Percentiles rank a stretch among this genome's conserved stretches.
Evolutionary conservation across 305 asterid species (phyloP).

Genomic region (Andrographis paniculata): DNA sequence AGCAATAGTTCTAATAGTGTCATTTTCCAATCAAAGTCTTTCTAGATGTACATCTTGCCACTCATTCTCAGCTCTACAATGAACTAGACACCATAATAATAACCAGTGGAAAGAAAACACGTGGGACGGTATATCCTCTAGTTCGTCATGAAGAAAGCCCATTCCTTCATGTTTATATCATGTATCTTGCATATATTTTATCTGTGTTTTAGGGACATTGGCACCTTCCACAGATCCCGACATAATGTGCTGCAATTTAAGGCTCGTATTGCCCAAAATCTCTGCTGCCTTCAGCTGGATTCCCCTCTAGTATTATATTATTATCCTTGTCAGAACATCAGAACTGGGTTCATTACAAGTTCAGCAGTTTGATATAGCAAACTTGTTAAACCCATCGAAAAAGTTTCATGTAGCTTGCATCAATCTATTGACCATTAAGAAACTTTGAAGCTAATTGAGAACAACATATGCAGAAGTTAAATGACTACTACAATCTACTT

Average conservation of each 20-base stretch:
- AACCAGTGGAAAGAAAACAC: slow-evolving; percentile 36
- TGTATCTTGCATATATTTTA: slow-evolving; percentile 18
- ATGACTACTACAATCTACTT: background rate
- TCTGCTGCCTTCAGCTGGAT: slow-evolving; percentile 18
- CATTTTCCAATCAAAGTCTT: slow-evolving; percentile 27
- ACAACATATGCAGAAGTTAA: background rate
- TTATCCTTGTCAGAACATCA: background rate
- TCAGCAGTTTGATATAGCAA: too few relatives aligned
- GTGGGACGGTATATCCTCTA: slow-evolving; percentile 36
- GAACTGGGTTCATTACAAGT: background rate
- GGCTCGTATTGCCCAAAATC: slow-evolving; percentile 18
- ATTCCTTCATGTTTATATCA: slow-evolving; percentile 46
- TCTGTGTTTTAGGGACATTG: slow-evolving; percentile 24
- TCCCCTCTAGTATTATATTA: slow-evolving; percentile 10
- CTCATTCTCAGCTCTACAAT: slow-evolving; percentile 20
- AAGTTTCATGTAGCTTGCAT: slow-evolving; percentile 1
- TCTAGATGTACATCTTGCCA: background rate
- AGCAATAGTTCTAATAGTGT: slow-evolving; percentile 30
- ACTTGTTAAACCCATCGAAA: background rate
- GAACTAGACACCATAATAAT: slow-evolving; percentile 2
- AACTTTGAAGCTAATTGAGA: background rate
- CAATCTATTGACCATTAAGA: background rate
- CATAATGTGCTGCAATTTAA: slow-evolving; percentile 24
- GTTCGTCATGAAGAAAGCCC: slow-evolving; percentile 32
- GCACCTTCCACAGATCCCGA: slow-evolving; percentile 21